Evolutionary conservation across 1,139 yeast genomes (phyloP).

Genomic region (Wickerhamomyces sp.): DNA sequence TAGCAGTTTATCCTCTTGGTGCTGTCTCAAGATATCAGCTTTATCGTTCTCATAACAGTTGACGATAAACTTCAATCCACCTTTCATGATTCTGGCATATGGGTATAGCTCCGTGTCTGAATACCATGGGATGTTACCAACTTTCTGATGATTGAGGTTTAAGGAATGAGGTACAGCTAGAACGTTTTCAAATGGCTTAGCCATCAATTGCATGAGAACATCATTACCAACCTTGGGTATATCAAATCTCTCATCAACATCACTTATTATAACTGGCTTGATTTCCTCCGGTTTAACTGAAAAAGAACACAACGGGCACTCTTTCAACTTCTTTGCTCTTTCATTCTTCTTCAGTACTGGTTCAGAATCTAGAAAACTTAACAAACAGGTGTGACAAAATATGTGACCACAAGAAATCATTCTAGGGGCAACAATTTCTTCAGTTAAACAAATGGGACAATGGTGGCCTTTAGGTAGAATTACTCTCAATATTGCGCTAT

Average conservation of each 20-base stretch:
- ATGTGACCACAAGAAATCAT: conserved; percentile 96
- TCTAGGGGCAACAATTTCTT: conserved; percentile 83
- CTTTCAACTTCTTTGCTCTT: conserved; percentile 47
- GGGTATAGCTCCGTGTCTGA: conserved; percentile 31
- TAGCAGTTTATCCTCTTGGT: conserved; percentile 51
- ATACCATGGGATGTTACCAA: conserved; percentile 41
- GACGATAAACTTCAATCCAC: conserved; percentile 48
- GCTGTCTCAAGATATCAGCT: conserved; percentile 38
- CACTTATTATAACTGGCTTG: conserved; percentile 63
- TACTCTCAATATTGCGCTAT: conserved; percentile 61
- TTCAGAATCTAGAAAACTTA: conserved; percentile 64
- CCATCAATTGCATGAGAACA: conserved; percentile 64
- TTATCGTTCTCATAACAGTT: conserved; percentile 57
- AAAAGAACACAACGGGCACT: conserved; percentile 84
- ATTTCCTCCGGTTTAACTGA: conserved; percentile 53
- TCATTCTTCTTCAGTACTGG: conserved; percentile 29
- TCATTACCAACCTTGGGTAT: conserved; percentile 59
- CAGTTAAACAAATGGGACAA: conserved; percentile 90
- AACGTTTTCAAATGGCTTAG: conserved; percentile 54
- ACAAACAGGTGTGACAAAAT: conserved; percentile 76
- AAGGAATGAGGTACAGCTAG: conserved; percentile 56
- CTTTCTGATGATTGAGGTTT: conserved; percentile 28
- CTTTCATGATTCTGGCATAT: conserved; percentile 60
- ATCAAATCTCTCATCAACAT: conserved; percentile 50
- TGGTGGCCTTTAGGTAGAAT: conserved; percentile 67